Conservation (phyloP, 495 filamentous ascomycete genomes). For the Aspergillus olivimuriae region DNA sequence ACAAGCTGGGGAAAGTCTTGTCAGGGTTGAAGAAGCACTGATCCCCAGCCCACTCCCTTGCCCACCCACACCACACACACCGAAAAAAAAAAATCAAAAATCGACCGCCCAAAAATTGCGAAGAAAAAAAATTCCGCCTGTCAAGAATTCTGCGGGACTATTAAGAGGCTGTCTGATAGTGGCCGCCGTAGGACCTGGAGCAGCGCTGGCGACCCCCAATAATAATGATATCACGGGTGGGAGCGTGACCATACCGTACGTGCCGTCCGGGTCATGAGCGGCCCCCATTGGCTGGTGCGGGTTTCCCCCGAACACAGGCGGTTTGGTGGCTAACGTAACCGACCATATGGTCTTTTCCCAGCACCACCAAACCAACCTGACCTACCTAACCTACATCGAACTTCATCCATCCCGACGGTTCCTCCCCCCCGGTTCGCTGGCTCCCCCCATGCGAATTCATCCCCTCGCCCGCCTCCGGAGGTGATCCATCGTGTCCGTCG, state of each 20-base stretch:
- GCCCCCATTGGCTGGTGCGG: too few species aligned
- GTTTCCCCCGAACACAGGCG: too few species aligned
- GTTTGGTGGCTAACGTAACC: background rate
- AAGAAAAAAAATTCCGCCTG: too few species aligned
- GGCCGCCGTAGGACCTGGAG: background rate
- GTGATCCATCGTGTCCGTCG: too few species aligned
- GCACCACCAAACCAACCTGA: background rate
- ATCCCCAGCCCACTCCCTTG: background rate
- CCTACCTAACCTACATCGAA: too few species aligned
- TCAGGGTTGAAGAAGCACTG: background rate
- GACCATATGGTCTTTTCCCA: background rate
- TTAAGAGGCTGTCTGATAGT: background rate
- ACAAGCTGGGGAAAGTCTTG: background rate
- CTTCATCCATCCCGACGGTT: too few species aligned
- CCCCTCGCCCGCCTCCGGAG: too few species aligned
- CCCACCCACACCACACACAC: background rate
- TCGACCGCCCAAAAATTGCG: too few species aligned
- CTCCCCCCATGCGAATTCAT: too few species aligned
- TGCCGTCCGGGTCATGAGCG: too few species aligned
- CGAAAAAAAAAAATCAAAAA: background rate
- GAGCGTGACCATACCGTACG: background rate
- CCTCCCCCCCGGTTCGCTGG: too few species aligned
- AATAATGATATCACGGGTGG: background rate
- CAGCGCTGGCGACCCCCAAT: background rate
- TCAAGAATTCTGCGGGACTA: too few species aligned